Percentiles rank a stretch among this genome's conserved stretches.
Conservation (phyloP, 306 rosid genomes). For the Pterocarpus santalinus region DNA sequence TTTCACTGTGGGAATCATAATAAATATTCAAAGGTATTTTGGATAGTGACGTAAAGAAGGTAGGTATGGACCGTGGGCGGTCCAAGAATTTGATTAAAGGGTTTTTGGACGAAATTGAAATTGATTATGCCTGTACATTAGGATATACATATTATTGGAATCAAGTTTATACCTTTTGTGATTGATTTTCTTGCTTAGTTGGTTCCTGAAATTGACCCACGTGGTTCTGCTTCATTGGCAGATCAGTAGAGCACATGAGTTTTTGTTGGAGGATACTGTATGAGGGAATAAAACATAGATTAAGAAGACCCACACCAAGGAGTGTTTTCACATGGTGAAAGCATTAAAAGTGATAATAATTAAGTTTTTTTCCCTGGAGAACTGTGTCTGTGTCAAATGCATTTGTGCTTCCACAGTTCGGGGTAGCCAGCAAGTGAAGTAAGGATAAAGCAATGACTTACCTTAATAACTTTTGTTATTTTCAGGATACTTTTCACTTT, state of each 20-base stretch:
- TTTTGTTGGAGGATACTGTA: not conserved
- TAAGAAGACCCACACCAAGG: slow-evolving; percentile 51
- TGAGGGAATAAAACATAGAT: slow-evolving; percentile 56
- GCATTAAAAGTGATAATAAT: slow-evolving; percentile 45
- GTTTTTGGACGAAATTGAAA: slow-evolving; percentile 37
- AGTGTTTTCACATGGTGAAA: slow-evolving; percentile 44
- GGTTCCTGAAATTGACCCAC: slow-evolving; percentile 45
- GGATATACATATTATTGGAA: slow-evolving; percentile 17
- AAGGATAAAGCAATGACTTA: not conserved
- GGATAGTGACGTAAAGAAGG: slow-evolving; percentile 59
- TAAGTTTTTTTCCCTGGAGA: slow-evolving; percentile 19
- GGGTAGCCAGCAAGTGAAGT: slow-evolving; percentile 6
- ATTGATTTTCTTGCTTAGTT: slow-evolving; percentile 41
- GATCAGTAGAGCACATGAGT: slow-evolving; percentile 8
- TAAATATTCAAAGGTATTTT: slow-evolving; percentile 47
- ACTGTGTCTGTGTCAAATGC: not conserved
- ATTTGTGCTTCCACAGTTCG: slow-evolving; percentile 39
- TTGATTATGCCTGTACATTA: slow-evolving; percentile 46
- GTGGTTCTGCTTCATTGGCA: slow-evolving; percentile 52
- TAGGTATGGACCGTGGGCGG: slow-evolving; percentile 61
- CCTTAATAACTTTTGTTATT: not conserved
- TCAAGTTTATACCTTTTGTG: slow-evolving; percentile 44
- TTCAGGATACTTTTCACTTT: not conserved
- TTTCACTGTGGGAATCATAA: slow-evolving; percentile 47
- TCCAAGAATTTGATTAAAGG: slow-evolving; percentile 41